These are phyloP conservation scores for Sporothrix variecibatus DNA, from an alignment of 2,329 filamentous ascomycete genomes.

Conservation along the genomic window DNA sequence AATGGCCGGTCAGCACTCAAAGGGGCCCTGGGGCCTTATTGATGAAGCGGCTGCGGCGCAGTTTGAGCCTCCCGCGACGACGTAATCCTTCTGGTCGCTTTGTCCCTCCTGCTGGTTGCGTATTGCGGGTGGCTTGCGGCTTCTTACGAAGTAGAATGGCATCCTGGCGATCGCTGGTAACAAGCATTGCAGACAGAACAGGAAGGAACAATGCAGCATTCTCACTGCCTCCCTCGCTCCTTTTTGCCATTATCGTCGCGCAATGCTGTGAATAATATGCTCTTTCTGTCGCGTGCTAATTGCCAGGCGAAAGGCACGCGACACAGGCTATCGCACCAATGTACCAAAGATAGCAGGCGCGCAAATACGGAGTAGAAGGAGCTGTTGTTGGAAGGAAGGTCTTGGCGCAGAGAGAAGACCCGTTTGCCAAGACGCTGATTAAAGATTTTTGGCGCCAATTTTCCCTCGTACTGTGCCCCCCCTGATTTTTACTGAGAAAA, in stretches of 20 bases:
- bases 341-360: background rate
- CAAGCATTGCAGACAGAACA: too few species aligned
- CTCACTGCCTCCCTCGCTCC: background rate
- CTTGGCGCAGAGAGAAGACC: background rate
- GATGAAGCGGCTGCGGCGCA: conserved; percentile 18
- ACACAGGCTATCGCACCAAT: background rate
- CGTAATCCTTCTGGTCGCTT: conserved; percentile 1
- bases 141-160: background rate
- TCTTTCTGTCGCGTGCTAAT: background rate
- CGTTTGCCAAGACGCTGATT: background rate
- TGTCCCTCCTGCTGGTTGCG: too few species aligned
- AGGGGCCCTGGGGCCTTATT: background rate
- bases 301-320: background rate
- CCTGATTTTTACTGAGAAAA: background rate
- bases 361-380: background rate
- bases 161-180: background rate
- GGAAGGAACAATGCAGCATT: background rate
- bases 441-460: conserved; percentile 2
- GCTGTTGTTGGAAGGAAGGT: background rate
- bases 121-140: background rate
- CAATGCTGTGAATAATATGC: background rate
- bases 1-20: background rate
- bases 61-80: conserved; percentile 13
- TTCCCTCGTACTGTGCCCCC: background rate
- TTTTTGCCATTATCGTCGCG: background rate